phyloP scores from a whole-genome alignment of 139 green algal genomes.

The Chlorella sp. region DNA sequence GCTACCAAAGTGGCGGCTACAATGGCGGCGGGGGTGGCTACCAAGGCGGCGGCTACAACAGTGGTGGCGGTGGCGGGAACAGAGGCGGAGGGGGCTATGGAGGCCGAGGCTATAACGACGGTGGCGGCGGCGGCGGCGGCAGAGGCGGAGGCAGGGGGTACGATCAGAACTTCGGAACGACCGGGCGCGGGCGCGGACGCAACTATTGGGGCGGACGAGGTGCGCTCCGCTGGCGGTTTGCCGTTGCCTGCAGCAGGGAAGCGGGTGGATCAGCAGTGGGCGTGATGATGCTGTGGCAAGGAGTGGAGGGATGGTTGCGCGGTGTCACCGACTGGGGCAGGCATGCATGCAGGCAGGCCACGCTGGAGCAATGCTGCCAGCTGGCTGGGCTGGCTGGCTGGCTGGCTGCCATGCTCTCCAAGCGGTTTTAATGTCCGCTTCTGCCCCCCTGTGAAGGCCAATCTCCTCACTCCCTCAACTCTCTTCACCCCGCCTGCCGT shows the following conservation, averaged over 20 bases:
- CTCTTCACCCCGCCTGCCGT: not conserved
- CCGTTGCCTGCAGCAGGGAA: too few relatives aligned
- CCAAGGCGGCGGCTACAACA: not conserved
- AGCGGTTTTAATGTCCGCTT: too few relatives aligned
- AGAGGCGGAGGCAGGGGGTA: conserved; percentile 33
- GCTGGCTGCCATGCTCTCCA: too few relatives aligned
- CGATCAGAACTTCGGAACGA: conserved; percentile 23
- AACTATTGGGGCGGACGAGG: conserved; percentile 36
- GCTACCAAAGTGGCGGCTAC: not conserved
- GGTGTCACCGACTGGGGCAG: not conserved
- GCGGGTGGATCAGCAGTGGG: too few relatives aligned
- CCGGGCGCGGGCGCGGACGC: not conserved
- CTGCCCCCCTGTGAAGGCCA: too few relatives aligned
- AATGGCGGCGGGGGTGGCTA: conserved; percentile 15
- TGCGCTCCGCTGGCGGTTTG: not conserved
- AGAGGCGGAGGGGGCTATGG: not conserved
- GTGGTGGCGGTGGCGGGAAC: conserved; percentile 9
- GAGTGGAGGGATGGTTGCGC: not conserved
- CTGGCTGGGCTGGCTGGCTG: too few relatives aligned
- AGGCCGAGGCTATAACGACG: conserved; percentile 4
- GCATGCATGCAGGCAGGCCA: not conserved
- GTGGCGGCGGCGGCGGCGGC: conserved; percentile 39
- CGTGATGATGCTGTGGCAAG: too few relatives aligned
- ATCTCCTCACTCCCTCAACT: too few relatives aligned
- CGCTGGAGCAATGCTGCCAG: not conserved